These are phyloP conservation scores for Vigna reflexopilosa DNA, from an alignment of 306 rosid species.

Conservation along the genomic window DNA sequence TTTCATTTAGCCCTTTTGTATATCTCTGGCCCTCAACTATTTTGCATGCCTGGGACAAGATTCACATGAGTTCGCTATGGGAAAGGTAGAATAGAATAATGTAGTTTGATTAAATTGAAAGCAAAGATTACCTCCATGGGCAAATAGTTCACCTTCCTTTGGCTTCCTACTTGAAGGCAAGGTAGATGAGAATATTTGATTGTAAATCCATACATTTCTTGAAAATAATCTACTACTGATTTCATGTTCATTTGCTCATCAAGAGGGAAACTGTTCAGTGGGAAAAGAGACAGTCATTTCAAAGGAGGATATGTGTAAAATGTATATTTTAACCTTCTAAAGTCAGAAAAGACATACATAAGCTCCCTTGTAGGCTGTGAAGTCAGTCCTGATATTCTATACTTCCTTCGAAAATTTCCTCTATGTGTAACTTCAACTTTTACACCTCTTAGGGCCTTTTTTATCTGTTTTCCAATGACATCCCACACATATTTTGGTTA, in stretches of 20 bases:
- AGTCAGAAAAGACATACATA: slow-evolving; percentile 43
- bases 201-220: slow-evolving; percentile 54
- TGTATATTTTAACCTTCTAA: not conserved
- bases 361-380: slow-evolving; percentile 66
- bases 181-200: slow-evolving; percentile 54
- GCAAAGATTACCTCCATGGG: slow-evolving; percentile 54
- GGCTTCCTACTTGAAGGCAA: slow-evolving; percentile 58
- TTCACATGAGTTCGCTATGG: slow-evolving; percentile 30
- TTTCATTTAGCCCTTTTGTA: slow-evolving; percentile 49
- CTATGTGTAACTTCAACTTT: slow-evolving; percentile 62
- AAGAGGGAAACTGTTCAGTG: slow-evolving; percentile 53
- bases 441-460: slow-evolving; percentile 63
- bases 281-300: slow-evolving; percentile 25
- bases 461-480: slow-evolving; percentile 49
- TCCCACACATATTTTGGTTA: slow-evolving; percentile 30
- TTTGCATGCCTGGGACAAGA: slow-evolving; percentile 49
- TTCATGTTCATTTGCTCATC: slow-evolving; percentile 66
- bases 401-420: slow-evolving; percentile 58
- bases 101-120: slow-evolving; percentile 13
- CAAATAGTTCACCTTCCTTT: slow-evolving; percentile 50
- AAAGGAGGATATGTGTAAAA: not conserved
- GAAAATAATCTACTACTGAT: slow-evolving; percentile 64
- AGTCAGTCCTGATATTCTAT: slow-evolving; percentile 59
- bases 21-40: slow-evolving; percentile 55
- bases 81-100: not conserved